Evolutionary conservation across 805 yeast species (phyloP).

Genomic region (Wickerhamiella spandovensis): DNA sequence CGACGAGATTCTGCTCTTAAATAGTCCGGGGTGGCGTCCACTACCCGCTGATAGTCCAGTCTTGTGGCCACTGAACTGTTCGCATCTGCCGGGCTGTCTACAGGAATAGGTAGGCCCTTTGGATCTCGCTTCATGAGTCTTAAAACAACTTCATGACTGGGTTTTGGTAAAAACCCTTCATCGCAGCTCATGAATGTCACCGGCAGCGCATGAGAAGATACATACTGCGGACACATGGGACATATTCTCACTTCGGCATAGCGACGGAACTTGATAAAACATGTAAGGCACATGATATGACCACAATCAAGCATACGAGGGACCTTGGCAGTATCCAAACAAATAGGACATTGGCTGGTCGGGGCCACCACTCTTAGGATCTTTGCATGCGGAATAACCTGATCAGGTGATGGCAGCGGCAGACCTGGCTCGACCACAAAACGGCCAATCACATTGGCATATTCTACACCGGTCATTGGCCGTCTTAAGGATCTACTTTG

Average conservation of each 20-base stretch:
- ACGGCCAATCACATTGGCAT: constrained; percentile 69
- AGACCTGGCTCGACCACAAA: constrained; percentile 60
- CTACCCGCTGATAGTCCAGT: constrained; percentile 45
- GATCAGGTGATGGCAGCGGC: constrained; percentile 39
- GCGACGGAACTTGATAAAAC: constrained; percentile 59
- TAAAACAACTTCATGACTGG: constrained; percentile 15
- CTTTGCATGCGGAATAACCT: constrained; percentile 46
- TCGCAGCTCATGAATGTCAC: constrained; percentile 13
- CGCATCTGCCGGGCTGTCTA: constrained; percentile 6
- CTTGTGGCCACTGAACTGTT: constrained; percentile 24
- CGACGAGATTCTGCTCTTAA: constrained; percentile 38
- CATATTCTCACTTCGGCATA: constrained; percentile 19
- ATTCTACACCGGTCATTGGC: constrained; percentile 14
- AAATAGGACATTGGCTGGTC: constrained; percentile 75
- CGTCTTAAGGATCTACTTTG: not conserved
- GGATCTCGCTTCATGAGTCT: constrained; percentile 11
- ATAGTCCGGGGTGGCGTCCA: constrained; percentile 50
- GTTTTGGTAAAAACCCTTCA: constrained; percentile 12
- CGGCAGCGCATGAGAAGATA: constrained; percentile 7
- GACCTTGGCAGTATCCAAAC: constrained; percentile 72
- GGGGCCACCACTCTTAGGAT: constrained; percentile 65
- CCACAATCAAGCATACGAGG: constrained; percentile 96
- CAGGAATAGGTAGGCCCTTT: not conserved
- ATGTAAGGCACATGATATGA: constrained; percentile 75
- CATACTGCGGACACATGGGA: constrained; percentile 16